Conservation (phyloP, 306 rosid genomes). For the Spatholobus suberectus region DNA sequence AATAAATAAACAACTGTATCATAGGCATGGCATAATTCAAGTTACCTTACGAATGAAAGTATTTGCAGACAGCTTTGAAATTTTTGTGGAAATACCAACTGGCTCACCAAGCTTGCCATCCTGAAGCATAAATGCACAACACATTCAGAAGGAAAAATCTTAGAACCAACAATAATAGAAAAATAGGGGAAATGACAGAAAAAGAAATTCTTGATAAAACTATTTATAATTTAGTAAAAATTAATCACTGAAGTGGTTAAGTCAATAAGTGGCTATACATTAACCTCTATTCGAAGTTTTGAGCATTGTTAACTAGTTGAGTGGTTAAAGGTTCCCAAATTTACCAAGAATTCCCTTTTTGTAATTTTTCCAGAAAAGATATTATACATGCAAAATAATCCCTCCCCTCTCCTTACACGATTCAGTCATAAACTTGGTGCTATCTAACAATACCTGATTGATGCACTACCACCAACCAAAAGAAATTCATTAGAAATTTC, state of each 20-base stretch:
- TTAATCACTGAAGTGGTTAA: not conserved
- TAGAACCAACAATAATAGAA: not conserved
- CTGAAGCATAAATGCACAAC: constrained; percentile 48
- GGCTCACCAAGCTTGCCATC: constrained; percentile 52
- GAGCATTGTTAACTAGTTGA: not conserved
- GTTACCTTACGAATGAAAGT: constrained; percentile 65
- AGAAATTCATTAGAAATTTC: not conserved
- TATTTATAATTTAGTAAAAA: not conserved
- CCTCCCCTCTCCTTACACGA: not conserved
- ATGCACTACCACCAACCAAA: constrained; percentile 7
- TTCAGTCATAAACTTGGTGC: not conserved
- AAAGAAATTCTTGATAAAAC: not conserved
- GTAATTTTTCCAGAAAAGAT: not conserved
- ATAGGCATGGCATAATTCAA: constrained; percentile 19
- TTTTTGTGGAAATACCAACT: constrained; percentile 47
- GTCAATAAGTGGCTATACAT: constrained; percentile 8
- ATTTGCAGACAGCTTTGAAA: constrained; percentile 62
- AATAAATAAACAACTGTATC: not conserved
- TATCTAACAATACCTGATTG: constrained; percentile 1
- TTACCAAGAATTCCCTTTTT: not conserved
- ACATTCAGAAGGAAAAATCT: constrained; percentile 20
- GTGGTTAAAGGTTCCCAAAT: constrained; percentile 10
- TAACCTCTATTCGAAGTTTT: not conserved
- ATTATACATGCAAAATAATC: constrained; percentile 16
- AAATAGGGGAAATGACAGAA: not conserved